phyloP scores from a whole-genome alignment of 2,329 filamentous ascomycete species.

The Botrytis sinoallii region DNA sequence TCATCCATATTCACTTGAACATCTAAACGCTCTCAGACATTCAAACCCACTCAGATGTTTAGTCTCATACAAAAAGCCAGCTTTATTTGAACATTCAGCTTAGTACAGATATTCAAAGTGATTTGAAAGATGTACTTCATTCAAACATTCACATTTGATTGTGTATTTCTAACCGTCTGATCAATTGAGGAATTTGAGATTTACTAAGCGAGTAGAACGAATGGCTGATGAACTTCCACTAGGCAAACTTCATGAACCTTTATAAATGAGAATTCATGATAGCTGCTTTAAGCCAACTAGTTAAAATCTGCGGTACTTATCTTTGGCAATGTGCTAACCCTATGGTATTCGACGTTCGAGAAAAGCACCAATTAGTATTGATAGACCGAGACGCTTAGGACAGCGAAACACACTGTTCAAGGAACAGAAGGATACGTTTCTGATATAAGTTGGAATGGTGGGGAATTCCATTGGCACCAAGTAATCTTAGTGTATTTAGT shows the following conservation, averaged over 20 bases:
- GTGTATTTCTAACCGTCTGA: neutral
- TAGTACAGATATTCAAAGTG: neutral
- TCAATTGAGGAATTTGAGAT: neutral
- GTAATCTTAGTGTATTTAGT: neutral
- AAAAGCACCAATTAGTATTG: neutral
- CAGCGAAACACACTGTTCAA: too few species aligned
- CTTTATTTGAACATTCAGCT: neutral
- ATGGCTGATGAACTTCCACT: neutral
- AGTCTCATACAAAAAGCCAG: neutral
- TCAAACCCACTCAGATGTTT: neutral
- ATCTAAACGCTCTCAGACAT: neutral
- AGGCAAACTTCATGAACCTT: neutral
- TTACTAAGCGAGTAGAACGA: neutral
- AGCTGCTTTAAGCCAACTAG: neutral
- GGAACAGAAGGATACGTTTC: rapidly evolving
- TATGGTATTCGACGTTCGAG: too few species aligned
- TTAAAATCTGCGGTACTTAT: neutral
- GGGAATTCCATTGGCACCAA: rapidly evolving
- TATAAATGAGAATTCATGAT: neutral
- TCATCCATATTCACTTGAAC: neutral
- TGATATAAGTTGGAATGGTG: neutral
- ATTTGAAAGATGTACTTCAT: neutral
- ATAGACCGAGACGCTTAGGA: too few species aligned
- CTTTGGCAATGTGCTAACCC: too few species aligned
- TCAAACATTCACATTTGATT: neutral